Percentiles rank a stretch among this genome's conserved stretches.
phyloP scores from a whole-genome alignment of 192 early-diverging fungal species.

The Funneliformis geosporum region DNA sequence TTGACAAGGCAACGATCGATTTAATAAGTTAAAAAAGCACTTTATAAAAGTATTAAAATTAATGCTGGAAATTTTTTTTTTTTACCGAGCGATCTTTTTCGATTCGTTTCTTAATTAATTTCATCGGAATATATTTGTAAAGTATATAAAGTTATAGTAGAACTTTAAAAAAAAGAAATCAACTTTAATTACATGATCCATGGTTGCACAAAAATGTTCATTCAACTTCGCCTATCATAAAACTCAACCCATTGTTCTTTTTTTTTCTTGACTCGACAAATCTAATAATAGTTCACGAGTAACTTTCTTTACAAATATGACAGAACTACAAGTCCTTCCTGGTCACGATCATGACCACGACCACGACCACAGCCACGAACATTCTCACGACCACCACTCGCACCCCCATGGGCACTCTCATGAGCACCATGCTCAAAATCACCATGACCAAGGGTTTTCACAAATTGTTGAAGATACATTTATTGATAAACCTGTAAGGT shows the following conservation, averaged over 20 bases:
- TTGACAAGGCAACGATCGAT: conserved; percentile 25
- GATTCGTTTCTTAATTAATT: conserved; percentile 62
- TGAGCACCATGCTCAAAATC: conserved; percentile 3
- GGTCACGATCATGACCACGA: conserved; percentile 18
- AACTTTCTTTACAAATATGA: background rate
- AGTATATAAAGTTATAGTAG: no score
- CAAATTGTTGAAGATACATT: background rate
- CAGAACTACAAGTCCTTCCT: background rate
- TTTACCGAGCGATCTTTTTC: conserved; percentile 67
- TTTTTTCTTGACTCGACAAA: background rate
- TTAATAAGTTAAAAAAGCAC: no score
- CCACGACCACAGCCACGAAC: conserved; percentile 12
- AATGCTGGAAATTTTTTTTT: no score
- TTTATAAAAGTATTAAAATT: no score
- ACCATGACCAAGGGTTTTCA: background rate
- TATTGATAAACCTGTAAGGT: background rate
- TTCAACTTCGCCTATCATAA: no score
- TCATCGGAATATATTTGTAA: background rate
- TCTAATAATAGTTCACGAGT: background rate
- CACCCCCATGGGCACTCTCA: conserved; percentile 13
- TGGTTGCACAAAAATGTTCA: no score
- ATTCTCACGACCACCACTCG: background rate
- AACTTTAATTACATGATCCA: no score
- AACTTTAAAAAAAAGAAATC: no score
- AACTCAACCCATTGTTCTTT: background rate